Conservation (phyloP, 2,329 filamentous ascomycete genomes). For the Macrophomina phaseolina region DNA sequence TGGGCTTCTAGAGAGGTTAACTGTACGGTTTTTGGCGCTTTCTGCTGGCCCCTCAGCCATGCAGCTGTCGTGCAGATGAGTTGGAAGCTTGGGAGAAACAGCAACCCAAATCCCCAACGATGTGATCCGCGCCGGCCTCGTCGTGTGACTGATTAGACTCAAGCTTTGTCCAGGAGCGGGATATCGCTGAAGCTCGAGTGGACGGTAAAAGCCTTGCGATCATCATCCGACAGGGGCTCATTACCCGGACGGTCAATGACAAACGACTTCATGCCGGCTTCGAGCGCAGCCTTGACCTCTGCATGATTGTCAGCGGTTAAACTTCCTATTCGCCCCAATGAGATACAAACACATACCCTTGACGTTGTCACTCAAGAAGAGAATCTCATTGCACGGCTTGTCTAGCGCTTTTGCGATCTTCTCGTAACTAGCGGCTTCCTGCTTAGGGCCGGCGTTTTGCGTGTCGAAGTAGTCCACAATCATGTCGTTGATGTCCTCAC, state of each 20-base stretch:
- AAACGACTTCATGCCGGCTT: constrained; percentile 50
- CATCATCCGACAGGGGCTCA: constrained; percentile 55
- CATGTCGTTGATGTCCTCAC: constrained; percentile 46
- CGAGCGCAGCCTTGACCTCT: constrained; percentile 53
- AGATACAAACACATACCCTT: constrained; percentile 50
- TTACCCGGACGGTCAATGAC: constrained; percentile 71
- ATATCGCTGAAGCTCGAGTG: constrained; percentile 26
- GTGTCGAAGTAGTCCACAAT: constrained; percentile 68
- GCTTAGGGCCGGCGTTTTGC: constrained; percentile 78
- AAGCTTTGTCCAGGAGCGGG: constrained; percentile 15
- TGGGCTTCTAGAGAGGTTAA: not conserved
- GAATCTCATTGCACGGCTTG: constrained; percentile 60
- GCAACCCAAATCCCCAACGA: not conserved
- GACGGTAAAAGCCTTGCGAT: constrained; percentile 24
- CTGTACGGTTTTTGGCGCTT: not conserved
- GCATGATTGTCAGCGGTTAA: constrained; percentile 32
- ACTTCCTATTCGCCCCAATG: constrained; percentile 24
- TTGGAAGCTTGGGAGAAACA: constrained; percentile 1
- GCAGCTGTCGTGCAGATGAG: not conserved
- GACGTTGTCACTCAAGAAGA: constrained; percentile 84
- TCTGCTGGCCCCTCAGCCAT: not conserved
- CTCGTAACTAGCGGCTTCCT: constrained; percentile 68
- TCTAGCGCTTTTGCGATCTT: constrained; percentile 63
- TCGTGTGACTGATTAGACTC: constrained; percentile 15
- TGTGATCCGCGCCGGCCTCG: not conserved